Percentiles rank a stretch among this genome's conserved stretches.
Evolutionary conservation across 352 stramenopile genomes (phyloP).

Genomic region (Pelagophyceae sp.): DNA sequence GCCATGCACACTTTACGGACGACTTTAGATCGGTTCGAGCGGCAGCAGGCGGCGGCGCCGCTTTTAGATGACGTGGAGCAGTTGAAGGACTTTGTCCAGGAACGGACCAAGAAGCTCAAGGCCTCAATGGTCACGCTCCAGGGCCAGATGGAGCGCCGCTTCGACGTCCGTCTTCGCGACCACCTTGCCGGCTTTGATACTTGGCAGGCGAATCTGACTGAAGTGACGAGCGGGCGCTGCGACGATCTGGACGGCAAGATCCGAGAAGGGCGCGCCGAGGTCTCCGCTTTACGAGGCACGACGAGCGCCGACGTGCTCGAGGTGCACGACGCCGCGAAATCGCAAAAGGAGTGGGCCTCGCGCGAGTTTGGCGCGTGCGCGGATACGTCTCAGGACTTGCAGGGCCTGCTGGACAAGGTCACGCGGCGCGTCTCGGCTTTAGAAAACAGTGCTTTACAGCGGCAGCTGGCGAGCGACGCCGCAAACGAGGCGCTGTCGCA

Average conservation of each 20-base stretch:
- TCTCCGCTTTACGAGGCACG: background rate
- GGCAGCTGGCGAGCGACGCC: no score
- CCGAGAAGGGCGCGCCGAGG: background rate
- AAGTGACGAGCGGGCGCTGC: background rate
- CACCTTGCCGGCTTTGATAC: background rate
- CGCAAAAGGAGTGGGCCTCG: background rate
- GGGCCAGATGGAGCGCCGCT: background rate
- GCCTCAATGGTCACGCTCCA: constrained; percentile 2
- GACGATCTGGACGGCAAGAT: background rate
- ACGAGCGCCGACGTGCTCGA: background rate
- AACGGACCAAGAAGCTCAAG: constrained; percentile 9
- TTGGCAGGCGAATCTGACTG: constrained; percentile 11
- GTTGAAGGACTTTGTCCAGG: constrained; percentile 9
- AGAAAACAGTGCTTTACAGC: no score
- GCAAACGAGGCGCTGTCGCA: no score
- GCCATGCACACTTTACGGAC: background rate
- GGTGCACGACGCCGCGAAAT: background rate
- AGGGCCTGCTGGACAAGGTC: background rate
- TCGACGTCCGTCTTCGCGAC: background rate
- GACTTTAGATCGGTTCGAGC: background rate
- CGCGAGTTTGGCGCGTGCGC: background rate
- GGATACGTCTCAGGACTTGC: background rate
- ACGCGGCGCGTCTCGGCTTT: background rate
- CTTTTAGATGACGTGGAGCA: background rate
- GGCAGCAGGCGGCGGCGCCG: background rate